Evolutionary conservation across 2,329 filamentous ascomycete genomes (phyloP).

Genomic region (Cladosporium cucumerinum): DNA sequence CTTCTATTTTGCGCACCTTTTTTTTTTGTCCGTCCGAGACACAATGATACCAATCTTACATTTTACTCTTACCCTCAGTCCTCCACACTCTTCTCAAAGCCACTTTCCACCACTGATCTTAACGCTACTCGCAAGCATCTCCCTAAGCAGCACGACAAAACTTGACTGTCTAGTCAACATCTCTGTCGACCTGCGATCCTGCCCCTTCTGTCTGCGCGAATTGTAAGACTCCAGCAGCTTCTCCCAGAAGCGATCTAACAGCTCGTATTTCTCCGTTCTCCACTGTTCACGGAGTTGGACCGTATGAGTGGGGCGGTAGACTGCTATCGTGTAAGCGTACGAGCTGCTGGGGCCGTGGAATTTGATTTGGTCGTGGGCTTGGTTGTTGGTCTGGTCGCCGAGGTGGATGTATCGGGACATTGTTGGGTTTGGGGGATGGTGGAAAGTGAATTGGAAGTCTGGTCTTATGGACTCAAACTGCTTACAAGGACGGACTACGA

Average conservation of each 20-base stretch:
- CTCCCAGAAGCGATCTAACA: neutral
- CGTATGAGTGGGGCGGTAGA: neutral
- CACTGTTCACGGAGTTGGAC: neutral
- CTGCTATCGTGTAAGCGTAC: neutral
- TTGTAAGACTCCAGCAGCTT: neutral
- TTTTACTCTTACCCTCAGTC: neutral
- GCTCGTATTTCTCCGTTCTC: neutral
- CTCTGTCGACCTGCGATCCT: neutral
- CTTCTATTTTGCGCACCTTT: neutral
- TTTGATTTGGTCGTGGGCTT: neutral
- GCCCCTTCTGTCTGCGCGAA: neutral
- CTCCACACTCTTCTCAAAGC: no score
- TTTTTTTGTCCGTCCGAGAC: neutral
- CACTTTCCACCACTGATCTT: no score
- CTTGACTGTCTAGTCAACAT: neutral
- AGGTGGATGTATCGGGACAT: no score
- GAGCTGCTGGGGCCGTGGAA: neutral
- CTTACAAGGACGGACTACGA: no score
- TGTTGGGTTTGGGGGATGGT: no score
- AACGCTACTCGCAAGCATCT: no score
- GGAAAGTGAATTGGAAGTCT: no score
- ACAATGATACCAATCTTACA: neutral
- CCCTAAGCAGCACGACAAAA: no score
- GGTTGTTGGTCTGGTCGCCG: no score
- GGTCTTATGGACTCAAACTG: no score